These are phyloP conservation scores for Urochloa ruziziensis DNA, from an alignment of 176 grass and related monocot genomes.

Conservation along the genomic window DNA sequence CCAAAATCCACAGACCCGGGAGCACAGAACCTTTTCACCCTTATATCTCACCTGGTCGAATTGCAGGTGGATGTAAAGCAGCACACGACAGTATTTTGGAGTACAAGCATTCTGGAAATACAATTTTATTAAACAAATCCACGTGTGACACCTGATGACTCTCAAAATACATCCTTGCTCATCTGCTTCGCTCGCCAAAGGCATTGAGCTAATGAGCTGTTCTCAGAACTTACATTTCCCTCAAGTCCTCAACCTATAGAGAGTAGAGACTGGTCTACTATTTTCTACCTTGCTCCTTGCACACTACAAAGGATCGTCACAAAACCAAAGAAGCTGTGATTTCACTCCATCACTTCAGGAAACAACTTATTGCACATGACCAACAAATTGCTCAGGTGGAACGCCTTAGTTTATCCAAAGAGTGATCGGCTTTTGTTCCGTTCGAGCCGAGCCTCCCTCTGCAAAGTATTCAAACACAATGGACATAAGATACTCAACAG, in stretches of 20 bases:
- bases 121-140: constrained; percentile 26
- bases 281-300: neutral
- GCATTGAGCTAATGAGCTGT: neutral
- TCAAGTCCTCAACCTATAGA: too few relatives aligned
- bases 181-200: neutral
- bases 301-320: constrained; percentile 3
- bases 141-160: neutral
- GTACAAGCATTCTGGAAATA: neutral
- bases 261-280: neutral
- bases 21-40: too few relatives aligned
- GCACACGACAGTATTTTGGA: too few relatives aligned
- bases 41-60: too few relatives aligned
- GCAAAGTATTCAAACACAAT: constrained; percentile 18
- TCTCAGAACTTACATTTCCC: neutral
- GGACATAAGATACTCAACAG: neutral
- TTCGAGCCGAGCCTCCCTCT: constrained; percentile 86
- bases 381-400: neutral
- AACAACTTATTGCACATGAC: constrained; percentile 11
- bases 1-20: too few relatives aligned
- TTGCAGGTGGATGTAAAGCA: too few relatives aligned
- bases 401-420: constrained; percentile 26
- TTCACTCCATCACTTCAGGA: neutral
- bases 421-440: constrained; percentile 60
- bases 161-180: neutral
- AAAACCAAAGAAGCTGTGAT: neutral